Percentiles rank a stretch among this genome's conserved stretches.
Conservation (phyloP, 805 yeast species). For the Candida wancherniae region DNA sequence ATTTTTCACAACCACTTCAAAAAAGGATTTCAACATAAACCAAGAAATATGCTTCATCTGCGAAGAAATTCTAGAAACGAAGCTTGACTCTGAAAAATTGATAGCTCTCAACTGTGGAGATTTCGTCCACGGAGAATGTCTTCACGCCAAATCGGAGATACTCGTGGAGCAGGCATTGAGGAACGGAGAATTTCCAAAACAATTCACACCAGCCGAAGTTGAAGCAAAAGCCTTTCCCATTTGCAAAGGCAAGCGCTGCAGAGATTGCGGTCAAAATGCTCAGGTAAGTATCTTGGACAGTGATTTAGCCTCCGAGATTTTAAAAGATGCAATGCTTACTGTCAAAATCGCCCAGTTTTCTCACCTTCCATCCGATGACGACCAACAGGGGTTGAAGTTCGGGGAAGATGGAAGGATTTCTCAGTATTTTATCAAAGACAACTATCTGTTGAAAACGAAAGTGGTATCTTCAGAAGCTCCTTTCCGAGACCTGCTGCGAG, state of each 20-base stretch:
- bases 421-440: constrained; percentile 8
- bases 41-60: constrained; percentile 44
- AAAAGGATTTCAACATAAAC: constrained; percentile 1
- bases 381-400: too few relatives aligned
- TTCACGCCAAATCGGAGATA: constrained; percentile 19
- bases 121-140: constrained; percentile 55
- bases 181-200: constrained; percentile 1
- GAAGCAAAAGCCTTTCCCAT: constrained; percentile 7
- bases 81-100: constrained; percentile 41
- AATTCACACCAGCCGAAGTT: neutral
- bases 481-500: too few relatives aligned
- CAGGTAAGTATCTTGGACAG: too few relatives aligned
- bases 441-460: constrained; percentile 9
- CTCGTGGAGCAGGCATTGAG: constrained; percentile 8
- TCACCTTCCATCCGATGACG: too few relatives aligned
- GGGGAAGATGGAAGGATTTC: too few relatives aligned
- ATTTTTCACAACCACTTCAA: constrained; percentile 5
- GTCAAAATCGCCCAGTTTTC: constrained; percentile 12
- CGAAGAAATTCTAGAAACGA: constrained; percentile 44
- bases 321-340: constrained; percentile 12
- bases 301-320: constrained; percentile 4
- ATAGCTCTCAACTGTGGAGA: constrained; percentile 53
- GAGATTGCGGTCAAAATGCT: too few relatives aligned
- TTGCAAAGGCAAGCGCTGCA: constrained; percentile 12
- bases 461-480: too few relatives aligned